phyloP scores from a whole-genome alignment of 495 filamentous ascomycete genomes.

The Aspergillus incahuasiensis region DNA sequence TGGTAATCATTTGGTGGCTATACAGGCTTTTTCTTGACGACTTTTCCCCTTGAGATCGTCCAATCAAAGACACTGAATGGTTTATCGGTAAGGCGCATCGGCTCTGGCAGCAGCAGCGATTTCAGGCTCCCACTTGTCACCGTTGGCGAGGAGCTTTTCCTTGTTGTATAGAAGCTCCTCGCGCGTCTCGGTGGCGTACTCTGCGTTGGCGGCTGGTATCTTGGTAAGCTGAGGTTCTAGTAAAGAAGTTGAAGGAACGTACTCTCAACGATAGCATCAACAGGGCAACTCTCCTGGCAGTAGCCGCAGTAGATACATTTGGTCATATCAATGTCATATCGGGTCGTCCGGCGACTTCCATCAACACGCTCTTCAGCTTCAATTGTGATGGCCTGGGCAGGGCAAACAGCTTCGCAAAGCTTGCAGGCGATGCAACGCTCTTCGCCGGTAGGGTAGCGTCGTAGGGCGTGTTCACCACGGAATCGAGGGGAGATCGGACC shows the following conservation, averaged over 20 bases:
- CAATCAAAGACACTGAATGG: conserved; percentile 2
- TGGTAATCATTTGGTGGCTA: conserved; percentile 10
- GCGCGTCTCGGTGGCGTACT: conserved; percentile 95
- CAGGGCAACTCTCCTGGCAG: conserved; percentile 98
- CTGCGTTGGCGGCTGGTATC: conserved; percentile 73
- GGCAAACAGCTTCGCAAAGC: conserved; percentile 97
- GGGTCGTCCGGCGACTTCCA: conserved; percentile 86
- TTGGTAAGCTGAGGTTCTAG: conserved; percentile 18
- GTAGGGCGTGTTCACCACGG: conserved; percentile 92
- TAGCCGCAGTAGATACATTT: conserved; percentile 99
- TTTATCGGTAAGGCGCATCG: conserved; percentile 81
- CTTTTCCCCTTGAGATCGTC: conserved; percentile 13
- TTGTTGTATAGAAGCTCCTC: conserved; percentile 99
- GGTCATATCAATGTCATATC: conserved; percentile 99
- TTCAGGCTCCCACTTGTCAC: conserved; percentile 98
- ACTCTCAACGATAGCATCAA: conserved; percentile 96
- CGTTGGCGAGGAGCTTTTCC: conserved; percentile 85
- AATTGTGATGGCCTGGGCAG: conserved; percentile 94
- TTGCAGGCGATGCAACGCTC: conserved; percentile 99
- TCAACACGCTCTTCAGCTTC: conserved; percentile 97
- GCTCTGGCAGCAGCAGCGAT: conserved; percentile 86
- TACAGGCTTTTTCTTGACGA: conserved; percentile 15
- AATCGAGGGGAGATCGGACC: conserved; percentile 97
- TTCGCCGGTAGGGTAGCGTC: conserved; percentile 93
- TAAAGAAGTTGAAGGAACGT: conserved; percentile 21